Evolutionary conservation across 1,139 yeast genomes (phyloP).

Genomic region (Taiozyma sp.): DNA sequence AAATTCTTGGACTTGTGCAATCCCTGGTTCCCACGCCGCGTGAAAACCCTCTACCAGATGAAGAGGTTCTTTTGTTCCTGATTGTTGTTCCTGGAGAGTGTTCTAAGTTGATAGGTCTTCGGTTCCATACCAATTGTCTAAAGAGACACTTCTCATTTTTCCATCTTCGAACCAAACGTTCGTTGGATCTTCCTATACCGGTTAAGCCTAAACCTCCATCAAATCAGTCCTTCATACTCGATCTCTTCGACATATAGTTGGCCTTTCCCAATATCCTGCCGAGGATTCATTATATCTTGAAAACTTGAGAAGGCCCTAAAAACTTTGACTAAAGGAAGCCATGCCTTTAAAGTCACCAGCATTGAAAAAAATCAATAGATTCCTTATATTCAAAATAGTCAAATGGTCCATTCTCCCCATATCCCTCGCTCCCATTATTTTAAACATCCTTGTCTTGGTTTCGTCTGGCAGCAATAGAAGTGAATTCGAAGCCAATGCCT

Average conservation of each 20-base stretch:
- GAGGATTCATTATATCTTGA: no score
- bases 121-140: no score
- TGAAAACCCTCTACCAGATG: background rate
- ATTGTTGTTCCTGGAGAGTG: no score
- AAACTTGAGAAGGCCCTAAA: no score
- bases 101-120: no score
- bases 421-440: slow-evolving; percentile 3
- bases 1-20: background rate
- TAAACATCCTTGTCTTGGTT: slow-evolving; percentile 2
- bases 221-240: no score
- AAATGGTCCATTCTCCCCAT: slow-evolving; percentile 4
- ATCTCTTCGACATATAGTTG: no score
- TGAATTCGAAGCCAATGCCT: background rate
- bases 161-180: background rate
- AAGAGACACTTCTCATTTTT: background rate
- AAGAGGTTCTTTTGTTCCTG: no score
- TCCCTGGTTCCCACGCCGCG: background rate
- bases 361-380: background rate
- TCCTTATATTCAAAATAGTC: slow-evolving; percentile 1
- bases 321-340: no score
- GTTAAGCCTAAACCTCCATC: no score
- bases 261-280: no score
- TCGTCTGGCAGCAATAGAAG: background rate
- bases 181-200: background rate
- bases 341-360: background rate